Evolutionary conservation across 1,139 yeast species (phyloP), one percentile per base, ranked within the genome.

Genomic region (Barnettozyma hawaiiensis): DNA sequence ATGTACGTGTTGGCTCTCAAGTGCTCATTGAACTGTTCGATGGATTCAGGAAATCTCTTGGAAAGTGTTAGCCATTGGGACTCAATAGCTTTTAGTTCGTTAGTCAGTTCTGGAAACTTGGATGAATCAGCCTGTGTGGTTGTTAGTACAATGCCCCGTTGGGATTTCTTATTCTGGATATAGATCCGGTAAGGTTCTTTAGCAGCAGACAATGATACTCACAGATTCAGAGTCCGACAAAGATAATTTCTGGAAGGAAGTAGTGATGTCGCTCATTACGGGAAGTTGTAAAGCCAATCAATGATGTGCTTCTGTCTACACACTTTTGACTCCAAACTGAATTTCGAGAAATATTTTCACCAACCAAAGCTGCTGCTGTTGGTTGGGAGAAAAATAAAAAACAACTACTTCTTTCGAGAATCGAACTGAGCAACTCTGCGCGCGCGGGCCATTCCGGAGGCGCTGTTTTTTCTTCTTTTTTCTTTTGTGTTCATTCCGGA

Each of bases 51-150:
- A 54, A 84, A 67, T 59, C 85, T 57, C 48, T 66, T 64, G 21
- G 90, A 72, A 46, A 87, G 73, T 10, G 95, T 81, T 49, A 73
- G 72, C 82, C 92, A 86, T 67, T 90, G 97, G 34, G 86, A 74
- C 51, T 77, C 73, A 53, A 83, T 73, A n/a, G 96, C 96, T 54
- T 73, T 70, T 66, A 77, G 79, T 52, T 68, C 72, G 24, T 57
- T 56, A 35, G 40, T 15, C 27, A 66, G 54, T 31, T 56, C 44
- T 28, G 56, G 22, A 35, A 70, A 69, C 36, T 57, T 47, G 12
- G 64, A 45, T 14, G 62, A 60, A 27, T 61, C 62, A 40, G 58
- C 61, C 46, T 44, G 28, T 7, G n/a, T 27, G 12, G 5, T 18
- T 14, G 39, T 34, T 34, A n/a, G 36, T 23, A 10, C 12, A 22